These are phyloP conservation scores for Aechmea fasciata DNA, from an alignment of 176 grass and related monocot genomes.

Conservation along the genomic window DNA sequence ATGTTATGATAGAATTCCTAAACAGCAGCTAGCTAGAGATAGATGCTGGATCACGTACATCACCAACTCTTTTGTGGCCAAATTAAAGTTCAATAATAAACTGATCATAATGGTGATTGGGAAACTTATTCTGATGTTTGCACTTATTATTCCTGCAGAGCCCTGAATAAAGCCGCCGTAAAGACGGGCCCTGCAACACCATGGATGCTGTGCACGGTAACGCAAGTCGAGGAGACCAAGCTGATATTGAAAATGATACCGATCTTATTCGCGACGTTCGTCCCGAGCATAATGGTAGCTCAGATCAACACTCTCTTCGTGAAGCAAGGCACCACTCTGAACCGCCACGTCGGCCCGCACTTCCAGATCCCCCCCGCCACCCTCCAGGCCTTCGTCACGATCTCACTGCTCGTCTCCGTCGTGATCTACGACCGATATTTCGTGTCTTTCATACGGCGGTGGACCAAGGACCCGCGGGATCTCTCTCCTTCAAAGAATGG, in stretches of 20 bases:
- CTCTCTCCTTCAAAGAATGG: conserved; percentile 74
- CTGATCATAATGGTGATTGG: too few species aligned
- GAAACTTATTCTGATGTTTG: neutral
- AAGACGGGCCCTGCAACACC: conserved; percentile 20
- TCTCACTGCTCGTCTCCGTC: conserved; percentile 67
- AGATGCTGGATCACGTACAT: too few species aligned
- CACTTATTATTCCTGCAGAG: conserved; percentile 19
- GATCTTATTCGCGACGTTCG: conserved; percentile 49
- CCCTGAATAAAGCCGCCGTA: conserved; percentile 64
- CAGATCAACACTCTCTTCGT: conserved; percentile 88
- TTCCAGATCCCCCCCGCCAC: conserved; percentile 76
- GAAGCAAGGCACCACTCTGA: conserved; percentile 81
- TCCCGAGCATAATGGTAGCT: conserved; percentile 62
- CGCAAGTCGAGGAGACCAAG: conserved; percentile 89
- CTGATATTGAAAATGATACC: conserved; percentile 82
- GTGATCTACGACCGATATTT: conserved; percentile 73
- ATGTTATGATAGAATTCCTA: too few species aligned
- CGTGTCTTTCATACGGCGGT: conserved; percentile 46
- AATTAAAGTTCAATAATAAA: too few species aligned
- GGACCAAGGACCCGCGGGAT: conserved; percentile 62
- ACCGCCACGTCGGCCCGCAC: conserved; percentile 40
- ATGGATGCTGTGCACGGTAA: conserved; percentile 86
- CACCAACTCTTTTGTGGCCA: too few species aligned
- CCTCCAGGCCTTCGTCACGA: conserved; percentile 65
- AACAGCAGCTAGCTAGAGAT: too few species aligned